A percentile compares a stretch with the other conserved stretches of the same genome.
Conservation (phyloP, 352 stramenopile species). For the Phytophthora sansomeana region DNA sequence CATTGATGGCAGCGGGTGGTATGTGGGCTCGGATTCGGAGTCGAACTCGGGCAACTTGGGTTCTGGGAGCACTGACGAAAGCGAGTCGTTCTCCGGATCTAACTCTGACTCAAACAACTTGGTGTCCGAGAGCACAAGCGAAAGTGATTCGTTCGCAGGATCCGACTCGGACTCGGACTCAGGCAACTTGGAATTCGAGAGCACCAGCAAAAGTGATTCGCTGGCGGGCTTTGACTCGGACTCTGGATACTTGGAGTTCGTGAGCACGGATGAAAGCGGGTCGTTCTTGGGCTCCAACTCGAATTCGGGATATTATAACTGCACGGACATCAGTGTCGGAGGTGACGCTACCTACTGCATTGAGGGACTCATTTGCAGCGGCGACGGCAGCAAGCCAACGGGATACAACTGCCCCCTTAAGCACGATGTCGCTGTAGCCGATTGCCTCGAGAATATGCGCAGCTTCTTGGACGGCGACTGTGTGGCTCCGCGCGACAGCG, state of each 20-base stretch:
- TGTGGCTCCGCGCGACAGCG: slow-evolving; percentile 33
- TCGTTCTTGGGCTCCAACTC: slow-evolving; percentile 12
- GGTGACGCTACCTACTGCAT: slow-evolving; percentile 54
- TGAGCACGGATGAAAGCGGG: neutral
- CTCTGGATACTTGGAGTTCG: neutral
- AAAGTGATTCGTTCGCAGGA: neutral
- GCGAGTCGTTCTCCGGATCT: neutral
- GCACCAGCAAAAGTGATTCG: neutral
- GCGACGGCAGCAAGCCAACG: slow-evolving; percentile 30
- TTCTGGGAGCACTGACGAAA: neutral
- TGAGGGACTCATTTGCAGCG: slow-evolving; percentile 42
- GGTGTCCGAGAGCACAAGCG: neutral
- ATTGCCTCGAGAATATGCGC: slow-evolving; percentile 34
- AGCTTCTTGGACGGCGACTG: slow-evolving; percentile 40
- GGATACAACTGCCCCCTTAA: slow-evolving; percentile 44
- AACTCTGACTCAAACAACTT: neutral
- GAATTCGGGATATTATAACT: slow-evolving; percentile 15
- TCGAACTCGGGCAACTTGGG: no score
- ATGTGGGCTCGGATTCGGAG: no score
- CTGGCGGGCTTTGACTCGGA: neutral
- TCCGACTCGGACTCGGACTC: neutral
- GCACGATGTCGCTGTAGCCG: slow-evolving; percentile 33
- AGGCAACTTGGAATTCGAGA: neutral
- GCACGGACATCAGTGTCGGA: slow-evolving; percentile 47
- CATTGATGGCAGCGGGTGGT: no score